A percentile compares a stretch with the other conserved stretches of the same genome.
These are phyloP conservation scores for Pezicula radicicola DNA, from an alignment of 2,329 filamentous ascomycete genomes.

Conservation along the genomic window DNA sequence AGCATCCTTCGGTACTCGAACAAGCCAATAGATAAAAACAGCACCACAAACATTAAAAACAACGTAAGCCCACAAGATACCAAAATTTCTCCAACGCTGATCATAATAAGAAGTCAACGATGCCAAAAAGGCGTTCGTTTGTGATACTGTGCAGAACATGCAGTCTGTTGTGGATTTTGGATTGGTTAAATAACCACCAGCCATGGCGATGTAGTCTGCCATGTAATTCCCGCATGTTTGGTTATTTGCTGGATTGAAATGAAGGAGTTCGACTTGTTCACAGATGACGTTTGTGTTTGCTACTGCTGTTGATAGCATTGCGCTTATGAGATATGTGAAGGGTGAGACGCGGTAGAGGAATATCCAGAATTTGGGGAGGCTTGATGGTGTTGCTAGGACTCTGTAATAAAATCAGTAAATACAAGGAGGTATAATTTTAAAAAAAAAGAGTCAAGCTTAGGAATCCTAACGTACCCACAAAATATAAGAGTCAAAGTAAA, in stretches of 20 bases:
- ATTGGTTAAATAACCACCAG: conserved; percentile 53
- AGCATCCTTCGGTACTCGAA: neutral
- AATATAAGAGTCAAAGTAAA: conserved; percentile 75
- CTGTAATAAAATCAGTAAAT: conserved; percentile 22
- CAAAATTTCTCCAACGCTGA: conserved; percentile 68
- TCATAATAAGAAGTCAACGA: conserved; percentile 48
- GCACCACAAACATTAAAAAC: neutral
- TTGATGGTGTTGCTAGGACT: conserved; percentile 62
- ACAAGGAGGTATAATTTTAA: too few relatives aligned
- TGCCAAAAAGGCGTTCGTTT: conserved; percentile 49
- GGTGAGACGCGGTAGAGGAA: conserved; percentile 83
- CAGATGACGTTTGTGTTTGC: conserved; percentile 66
- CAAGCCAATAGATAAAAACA: neutral
- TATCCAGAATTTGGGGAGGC: conserved; percentile 73
- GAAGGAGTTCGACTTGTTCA: conserved; percentile 63
- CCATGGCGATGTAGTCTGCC: conserved; percentile 39
- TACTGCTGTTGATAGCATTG: conserved; percentile 67
- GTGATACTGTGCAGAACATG: conserved; percentile 47
- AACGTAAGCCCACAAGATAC: conserved; percentile 39
- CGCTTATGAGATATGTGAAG: conserved; percentile 76
- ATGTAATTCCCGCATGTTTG: conserved; percentile 60
- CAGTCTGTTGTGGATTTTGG: conserved; percentile 45
- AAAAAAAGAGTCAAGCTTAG: too few relatives aligned
- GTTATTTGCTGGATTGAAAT: conserved; percentile 55
- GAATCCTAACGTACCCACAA: conserved; percentile 37